These are phyloP conservation scores for Brasilioporus rufonigricans DNA, from an alignment of 768 basidiomycete genomes.

Conservation along the genomic window DNA sequence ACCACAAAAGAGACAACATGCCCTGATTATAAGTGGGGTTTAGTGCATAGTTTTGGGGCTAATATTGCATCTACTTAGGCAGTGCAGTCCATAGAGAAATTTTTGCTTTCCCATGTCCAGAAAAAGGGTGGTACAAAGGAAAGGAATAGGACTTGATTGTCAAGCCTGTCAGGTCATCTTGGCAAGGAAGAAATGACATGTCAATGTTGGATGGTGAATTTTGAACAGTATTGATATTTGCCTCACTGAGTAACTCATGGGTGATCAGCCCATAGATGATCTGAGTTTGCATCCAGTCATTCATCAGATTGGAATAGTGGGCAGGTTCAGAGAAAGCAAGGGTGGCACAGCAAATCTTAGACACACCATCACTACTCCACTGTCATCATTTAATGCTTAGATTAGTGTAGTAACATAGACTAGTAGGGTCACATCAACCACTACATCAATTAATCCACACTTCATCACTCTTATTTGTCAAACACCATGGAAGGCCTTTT, in stretches of 20 bases:
- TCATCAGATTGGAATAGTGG: background rate
- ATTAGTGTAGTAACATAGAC: constrained; percentile 3
- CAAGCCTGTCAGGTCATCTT: constrained; percentile 47
- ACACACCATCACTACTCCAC: too few species aligned
- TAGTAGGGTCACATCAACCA: background rate
- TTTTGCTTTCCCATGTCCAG: constrained; percentile 64
- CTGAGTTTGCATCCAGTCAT: constrained; percentile 3
- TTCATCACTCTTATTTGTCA: background rate
- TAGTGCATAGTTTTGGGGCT: background rate
- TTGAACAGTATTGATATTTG: background rate
- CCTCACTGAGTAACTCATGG: constrained; percentile 2
- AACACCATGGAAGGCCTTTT: constrained; percentile 23
- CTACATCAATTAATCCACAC: constrained; percentile 1
- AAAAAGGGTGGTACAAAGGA: constrained; percentile 50
- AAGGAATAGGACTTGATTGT: constrained; percentile 76
- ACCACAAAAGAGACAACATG: constrained; percentile 31
- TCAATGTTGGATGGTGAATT: background rate
- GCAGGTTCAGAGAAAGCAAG: too few species aligned
- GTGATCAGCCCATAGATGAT: constrained; percentile 1
- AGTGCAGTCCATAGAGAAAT: constrained; percentile 72
- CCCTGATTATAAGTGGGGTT: constrained; percentile 43
- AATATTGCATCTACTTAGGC: constrained; percentile 34
- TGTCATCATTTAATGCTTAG: background rate
- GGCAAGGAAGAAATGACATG: background rate
- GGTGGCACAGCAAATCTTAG: too few species aligned